Evolutionary conservation across 305 asterid species (phyloP), one percentile per base, ranked within the genome.

Genomic region (Ajuga reptans): DNA sequence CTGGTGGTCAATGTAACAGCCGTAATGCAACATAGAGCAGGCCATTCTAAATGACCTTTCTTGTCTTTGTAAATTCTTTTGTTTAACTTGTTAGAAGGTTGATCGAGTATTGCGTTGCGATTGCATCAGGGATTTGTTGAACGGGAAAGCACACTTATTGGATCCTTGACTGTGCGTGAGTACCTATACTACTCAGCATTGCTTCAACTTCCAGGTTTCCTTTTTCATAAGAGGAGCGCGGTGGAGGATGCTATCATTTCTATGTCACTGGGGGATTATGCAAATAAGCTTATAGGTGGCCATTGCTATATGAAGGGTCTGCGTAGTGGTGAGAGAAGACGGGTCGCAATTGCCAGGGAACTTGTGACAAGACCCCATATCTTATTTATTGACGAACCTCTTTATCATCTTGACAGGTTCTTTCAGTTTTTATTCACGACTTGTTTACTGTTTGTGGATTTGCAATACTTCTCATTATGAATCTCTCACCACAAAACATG

Each of bases 381-480:
- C 80, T 60, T 94, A 72, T 94, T 94, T 73, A 89, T 94, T 56
- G 99, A 94, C 12, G 99, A 94, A 80, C 99, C 99, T 69, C 97
- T 94, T 53, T 94, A 91, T 79, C 98, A 86, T 75, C 99, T 94
- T 53, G 98, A 94, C 89, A 94, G 99, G 99, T 94, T 72, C 66
- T 29, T 64, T 57, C 54, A 47, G 24, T 34, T 42, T 49, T 39
- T 7, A 43, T 27, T 46, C 9, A 5, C 16, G 55, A 17, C 68
- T 59, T 11, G 17, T 39, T 39, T 24, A 36, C 42, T 66, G 6
- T 74, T 47, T 24, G 37, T 61, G 33, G 4, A 31, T 33, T 57
- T 14, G 10, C 17, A 29, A 53, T 27, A 46, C 37, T 8, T 68
- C 24, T 33, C 68, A 12, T 58, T 53, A 14, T 50, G 69, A 37